Base-by-base conservation (phyloP, 106 monocot genomes). In the Dioscorea zingiberensis region DNA sequence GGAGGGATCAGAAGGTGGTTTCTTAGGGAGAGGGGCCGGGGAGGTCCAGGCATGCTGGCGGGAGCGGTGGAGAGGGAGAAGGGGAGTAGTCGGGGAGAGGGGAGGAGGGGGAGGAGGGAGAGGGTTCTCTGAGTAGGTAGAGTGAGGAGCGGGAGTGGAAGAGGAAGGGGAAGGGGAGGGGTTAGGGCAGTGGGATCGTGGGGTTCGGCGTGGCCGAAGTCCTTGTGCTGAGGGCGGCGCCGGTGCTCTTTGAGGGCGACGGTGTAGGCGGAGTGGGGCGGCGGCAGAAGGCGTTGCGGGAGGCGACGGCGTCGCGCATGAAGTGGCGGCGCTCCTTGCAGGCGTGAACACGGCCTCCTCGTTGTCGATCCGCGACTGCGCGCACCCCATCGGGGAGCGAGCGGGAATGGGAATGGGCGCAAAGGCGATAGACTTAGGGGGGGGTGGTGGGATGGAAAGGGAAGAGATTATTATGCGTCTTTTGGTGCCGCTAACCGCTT, bases 221-320 rank as follows among this genome's bases (percentile, higher is more conserved):
- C 91, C n/a, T n/a, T n/a, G n/a, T n/a, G 60, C 62, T 71, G 48
- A 88, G 76, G 21, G 95, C 95, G 29, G 88, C 77, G 55, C 95
- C 95, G 49, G 85, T 88, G 83, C 84, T 76, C 59, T 73, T n/a
- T 80, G 46, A 97, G 81, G 54, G 77, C 44, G 60, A 81, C 57
- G 59, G 74, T 64, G 80, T 91, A 91, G 58, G 74, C 72, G 56
- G 91, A 83, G 79, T 97, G n/a, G 95, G 23, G 91, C 81, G 49
- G 95, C 83, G 45, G 91, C 88, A n/a, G 73, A 97, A 97, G 78
- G 88, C 91, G 84, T 97, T 97, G 66, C 95, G 91, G 21, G 71
- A 27, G 27, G 73, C 29, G 57, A 97, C 86, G 38, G 91, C 83
- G 16, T 57, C 56, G 63, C 73, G 66, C 83, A 97, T 83, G 51